phyloP scores from a whole-genome alignment of 352 stramenopile species.

The Globisporangium nagaii region DNA sequence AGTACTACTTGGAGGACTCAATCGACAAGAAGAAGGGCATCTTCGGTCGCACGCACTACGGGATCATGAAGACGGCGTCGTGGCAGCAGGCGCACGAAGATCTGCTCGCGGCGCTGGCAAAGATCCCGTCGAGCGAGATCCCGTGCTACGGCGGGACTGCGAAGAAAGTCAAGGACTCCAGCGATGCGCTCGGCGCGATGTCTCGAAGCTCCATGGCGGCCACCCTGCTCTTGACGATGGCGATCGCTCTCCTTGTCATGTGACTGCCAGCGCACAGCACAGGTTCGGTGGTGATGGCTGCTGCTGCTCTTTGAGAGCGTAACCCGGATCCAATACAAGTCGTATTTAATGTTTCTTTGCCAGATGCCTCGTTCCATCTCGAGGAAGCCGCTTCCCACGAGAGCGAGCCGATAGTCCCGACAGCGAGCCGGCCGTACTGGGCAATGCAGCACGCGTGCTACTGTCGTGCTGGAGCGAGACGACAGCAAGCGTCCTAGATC shows the following conservation, averaged over 20 bases:
- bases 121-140: slow-evolving; percentile 35
- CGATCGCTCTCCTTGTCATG: neutral
- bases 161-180: neutral
- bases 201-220: neutral
- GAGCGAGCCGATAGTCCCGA: no score
- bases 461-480: no score
- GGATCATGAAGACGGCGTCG: slow-evolving; percentile 43
- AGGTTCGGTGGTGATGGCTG: neutral
- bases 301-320: neutral
- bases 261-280: neutral
- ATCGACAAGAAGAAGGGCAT: slow-evolving; percentile 30
- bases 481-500: no score
- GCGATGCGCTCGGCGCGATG: neutral
- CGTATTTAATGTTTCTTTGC: no score
- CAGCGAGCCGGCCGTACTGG: no score
- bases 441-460: no score
- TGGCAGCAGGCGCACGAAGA: slow-evolving; percentile 52
- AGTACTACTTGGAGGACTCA: slow-evolving; percentile 54
- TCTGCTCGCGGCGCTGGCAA: slow-evolving; percentile 36
- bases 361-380: no score
- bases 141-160: slow-evolving; percentile 48
- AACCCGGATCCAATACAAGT: neutral
- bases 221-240: neutral
- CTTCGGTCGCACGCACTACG: slow-evolving; percentile 52
- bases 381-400: no score